These are phyloP conservation scores for Pythium brachiatum DNA, from an alignment of 352 stramenopile genomes.

Conservation along the genomic window DNA sequence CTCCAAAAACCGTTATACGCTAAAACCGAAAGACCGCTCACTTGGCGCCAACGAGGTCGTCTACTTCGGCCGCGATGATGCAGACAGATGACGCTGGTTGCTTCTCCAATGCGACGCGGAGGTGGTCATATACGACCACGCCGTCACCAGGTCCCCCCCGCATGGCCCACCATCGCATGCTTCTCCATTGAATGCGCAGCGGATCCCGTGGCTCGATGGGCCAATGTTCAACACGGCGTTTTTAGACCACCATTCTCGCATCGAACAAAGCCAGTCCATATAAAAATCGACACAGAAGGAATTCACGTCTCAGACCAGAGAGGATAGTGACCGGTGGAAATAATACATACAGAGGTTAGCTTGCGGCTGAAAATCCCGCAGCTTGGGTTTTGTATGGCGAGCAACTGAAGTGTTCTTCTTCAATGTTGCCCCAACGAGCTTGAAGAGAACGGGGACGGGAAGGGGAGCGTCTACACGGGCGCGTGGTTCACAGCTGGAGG, in stretches of 20 bases:
- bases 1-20: neutral
- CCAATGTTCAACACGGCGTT: neutral
- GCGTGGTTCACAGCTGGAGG: neutral
- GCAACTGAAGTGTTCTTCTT: constrained; percentile 11
- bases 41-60: neutral
- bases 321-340: too few species aligned
- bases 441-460: neutral
- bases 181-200: too few species aligned
- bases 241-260: neutral
- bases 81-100: neutral
- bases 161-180: neutral
- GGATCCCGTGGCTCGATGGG: neutral
- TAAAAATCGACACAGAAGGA: too few species aligned
- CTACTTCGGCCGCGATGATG: neutral
- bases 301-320: too few species aligned
- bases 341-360: neutral
- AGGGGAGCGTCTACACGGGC: too few species aligned
- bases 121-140: neutral
- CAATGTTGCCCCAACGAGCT: neutral
- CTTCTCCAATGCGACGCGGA: neutral
- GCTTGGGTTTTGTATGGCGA: neutral
- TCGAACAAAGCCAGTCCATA: neutral
- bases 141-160: neutral
- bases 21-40: too few species aligned
- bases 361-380: neutral